These are phyloP conservation scores for Diutina mesorugosa DNA, from an alignment of 1,139 yeast genomes.

Conservation along the genomic window DNA sequence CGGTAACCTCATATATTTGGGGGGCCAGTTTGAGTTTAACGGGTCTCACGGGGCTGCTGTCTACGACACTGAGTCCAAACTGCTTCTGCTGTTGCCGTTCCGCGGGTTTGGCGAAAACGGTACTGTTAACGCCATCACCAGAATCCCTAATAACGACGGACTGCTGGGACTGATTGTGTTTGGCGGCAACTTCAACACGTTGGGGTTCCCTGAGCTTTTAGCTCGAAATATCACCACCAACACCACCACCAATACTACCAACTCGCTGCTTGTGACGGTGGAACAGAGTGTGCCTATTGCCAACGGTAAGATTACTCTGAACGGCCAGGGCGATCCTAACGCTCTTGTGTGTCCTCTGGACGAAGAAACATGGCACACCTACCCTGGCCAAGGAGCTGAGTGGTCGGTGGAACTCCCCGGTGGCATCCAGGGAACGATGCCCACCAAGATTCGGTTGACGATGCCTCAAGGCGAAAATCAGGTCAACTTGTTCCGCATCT, in stretches of 20 bases:
- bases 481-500: constrained; percentile 54
- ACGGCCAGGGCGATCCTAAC: constrained; percentile 29
- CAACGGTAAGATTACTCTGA: constrained; percentile 45
- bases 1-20: constrained; percentile 49
- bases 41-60: constrained; percentile 51
- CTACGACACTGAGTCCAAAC: constrained; percentile 38
- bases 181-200: constrained; percentile 62
- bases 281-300: constrained; percentile 59
- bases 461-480: constrained; percentile 44
- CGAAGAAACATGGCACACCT: constrained; percentile 40
- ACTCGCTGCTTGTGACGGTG: constrained; percentile 31
- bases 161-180: constrained; percentile 43
- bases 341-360: constrained; percentile 50
- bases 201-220: constrained; percentile 42
- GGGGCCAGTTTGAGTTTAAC: constrained; percentile 59
- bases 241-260: constrained; percentile 10
- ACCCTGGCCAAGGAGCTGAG: constrained; percentile 42
- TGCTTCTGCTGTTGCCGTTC: constrained; percentile 46
- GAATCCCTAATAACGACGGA: constrained; percentile 18
- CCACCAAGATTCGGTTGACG: constrained; percentile 65
- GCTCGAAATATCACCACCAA: constrained; percentile 16
- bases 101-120: constrained; percentile 63
- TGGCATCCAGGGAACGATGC: constrained; percentile 37
- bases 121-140: constrained; percentile 50
- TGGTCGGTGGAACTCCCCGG: constrained; percentile 55